Conservation (phyloP, 768 basidiomycete species). For the Phlebiopsis gigantea region DNA sequence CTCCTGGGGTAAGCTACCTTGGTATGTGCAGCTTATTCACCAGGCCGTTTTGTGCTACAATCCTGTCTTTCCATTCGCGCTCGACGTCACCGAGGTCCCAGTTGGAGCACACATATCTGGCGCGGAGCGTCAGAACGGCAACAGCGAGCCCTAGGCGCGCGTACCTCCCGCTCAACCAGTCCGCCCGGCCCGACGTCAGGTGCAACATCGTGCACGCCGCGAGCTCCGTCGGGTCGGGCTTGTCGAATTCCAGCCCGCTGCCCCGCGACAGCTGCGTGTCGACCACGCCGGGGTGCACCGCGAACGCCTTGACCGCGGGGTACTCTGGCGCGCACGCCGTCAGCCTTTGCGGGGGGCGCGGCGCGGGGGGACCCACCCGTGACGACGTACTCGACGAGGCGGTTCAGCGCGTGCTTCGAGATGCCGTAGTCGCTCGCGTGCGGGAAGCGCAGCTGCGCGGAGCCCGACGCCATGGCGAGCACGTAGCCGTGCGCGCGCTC, state of each 20-base stretch:
- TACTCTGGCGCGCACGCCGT: too few relatives aligned
- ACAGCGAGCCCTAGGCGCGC: background rate
- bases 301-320: background rate
- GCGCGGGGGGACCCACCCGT: background rate
- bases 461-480: background rate
- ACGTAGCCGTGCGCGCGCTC: background rate
- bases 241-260: background rate
- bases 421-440: background rate
- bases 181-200: background rate
- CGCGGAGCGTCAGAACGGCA: background rate
- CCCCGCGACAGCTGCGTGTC: background rate
- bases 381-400: background rate
- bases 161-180: background rate
- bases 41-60: background rate
- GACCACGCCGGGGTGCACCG: background rate
- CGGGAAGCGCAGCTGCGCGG: background rate
- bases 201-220: background rate
- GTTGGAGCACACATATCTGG: background rate
- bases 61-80: background rate
- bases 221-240: background rate
- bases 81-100: background rate
- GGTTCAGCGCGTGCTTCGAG: background rate
- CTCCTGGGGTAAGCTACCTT: too few relatives aligned
- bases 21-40: background rate
- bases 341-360: background rate